Percentiles rank a stretch among this genome's conserved stretches.
Conservation (phyloP, 805 yeast genomes). For the Wickerhamomyces silvicola region DNA sequence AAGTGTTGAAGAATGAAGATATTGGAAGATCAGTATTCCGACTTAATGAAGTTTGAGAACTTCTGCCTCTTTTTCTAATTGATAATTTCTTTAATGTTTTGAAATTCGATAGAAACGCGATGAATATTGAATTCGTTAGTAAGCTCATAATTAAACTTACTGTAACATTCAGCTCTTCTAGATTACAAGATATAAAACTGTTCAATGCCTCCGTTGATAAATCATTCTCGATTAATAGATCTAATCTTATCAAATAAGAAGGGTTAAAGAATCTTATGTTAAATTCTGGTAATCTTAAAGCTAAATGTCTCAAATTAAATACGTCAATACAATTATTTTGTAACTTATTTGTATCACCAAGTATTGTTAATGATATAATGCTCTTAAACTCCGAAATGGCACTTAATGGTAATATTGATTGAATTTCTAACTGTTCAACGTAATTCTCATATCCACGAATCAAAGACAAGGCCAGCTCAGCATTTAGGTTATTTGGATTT, state of each 20-base stretch:
- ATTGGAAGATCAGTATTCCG: constrained; percentile 1
- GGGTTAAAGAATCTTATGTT: neutral
- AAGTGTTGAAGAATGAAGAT: constrained; percentile 1
- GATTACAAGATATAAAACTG: too few relatives aligned
- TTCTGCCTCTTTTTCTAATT: constrained; percentile 2
- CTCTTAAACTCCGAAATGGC: constrained; percentile 1
- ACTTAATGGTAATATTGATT: constrained; percentile 1
- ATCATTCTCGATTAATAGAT: constrained; percentile 8
- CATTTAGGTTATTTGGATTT: neutral
- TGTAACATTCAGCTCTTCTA: constrained; percentile 10
- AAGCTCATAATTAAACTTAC: constrained; percentile 1
- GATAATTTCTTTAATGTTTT: constrained; percentile 2
- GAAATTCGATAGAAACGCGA: constrained; percentile 1
- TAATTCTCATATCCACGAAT: neutral
- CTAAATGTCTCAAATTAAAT: constrained; percentile 7
- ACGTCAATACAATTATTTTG: neutral
- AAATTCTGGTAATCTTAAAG: constrained; percentile 2
- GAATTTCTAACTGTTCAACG: constrained; percentile 7
- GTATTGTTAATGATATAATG: constrained; percentile 10
- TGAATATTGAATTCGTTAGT: neutral
- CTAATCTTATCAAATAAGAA: constrained; percentile 5
- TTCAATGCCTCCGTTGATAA: constrained; percentile 1
- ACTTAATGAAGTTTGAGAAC: neutral
- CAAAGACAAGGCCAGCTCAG: neutral
- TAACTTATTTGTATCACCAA: constrained; percentile 6